Base-by-base conservation (phyloP, 352 stramenopile genomes). In the Phytophthora macrochlamydospora region DNA sequence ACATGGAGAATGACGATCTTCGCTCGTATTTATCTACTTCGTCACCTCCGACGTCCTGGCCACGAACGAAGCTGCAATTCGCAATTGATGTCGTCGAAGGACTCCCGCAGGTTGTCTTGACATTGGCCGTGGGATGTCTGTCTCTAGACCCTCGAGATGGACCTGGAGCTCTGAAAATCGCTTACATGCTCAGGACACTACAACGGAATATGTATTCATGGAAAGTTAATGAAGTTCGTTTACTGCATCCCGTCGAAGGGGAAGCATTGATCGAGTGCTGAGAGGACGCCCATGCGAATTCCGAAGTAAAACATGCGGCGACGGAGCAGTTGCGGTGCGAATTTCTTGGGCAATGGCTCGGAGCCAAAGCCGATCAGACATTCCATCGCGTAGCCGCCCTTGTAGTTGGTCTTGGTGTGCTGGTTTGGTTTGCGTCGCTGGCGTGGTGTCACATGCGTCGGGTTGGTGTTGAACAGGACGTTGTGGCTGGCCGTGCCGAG, bases 351-450 rank as follows among this genome's bases (percentile, higher is more conserved):
- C 2, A 89, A 48, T 7, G 69, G 71, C 33, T 74, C 74, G 13
- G 76, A 69, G n/a, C 76, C 81, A n/a, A 90, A 69, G 0, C 75
- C 74, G 3, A 83, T 54, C 7, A 87, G 62, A 38, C 81, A 87
- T 14, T 90, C 78, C 42, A 56, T 69, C 1, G 66, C 52, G 42
- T 77, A 76, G 28, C 31, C 44, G 9, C 53, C 61, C 43, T 69
- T 74, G 69, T 62, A 67, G 7, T 56, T 29, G 7, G 50, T 71
- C 24, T 60, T 56, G 0, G 71, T 78, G 7, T 52, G 50, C 12
- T 60, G 61, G 14, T 73, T 79, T 2, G 53, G 52, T 30, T 33
- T 59, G 5, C 78, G 77, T 3, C 49, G 58, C 46, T 81, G 67
- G 2, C 72, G 69, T 13, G 72, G 71, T 35, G 69, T 81, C 7